A percentile compares a stretch with the other conserved stretches of the same genome.
Evolutionary conservation across 2,329 filamentous ascomycete genomes (phyloP).

Genomic region (Clarireedia sp.): DNA sequence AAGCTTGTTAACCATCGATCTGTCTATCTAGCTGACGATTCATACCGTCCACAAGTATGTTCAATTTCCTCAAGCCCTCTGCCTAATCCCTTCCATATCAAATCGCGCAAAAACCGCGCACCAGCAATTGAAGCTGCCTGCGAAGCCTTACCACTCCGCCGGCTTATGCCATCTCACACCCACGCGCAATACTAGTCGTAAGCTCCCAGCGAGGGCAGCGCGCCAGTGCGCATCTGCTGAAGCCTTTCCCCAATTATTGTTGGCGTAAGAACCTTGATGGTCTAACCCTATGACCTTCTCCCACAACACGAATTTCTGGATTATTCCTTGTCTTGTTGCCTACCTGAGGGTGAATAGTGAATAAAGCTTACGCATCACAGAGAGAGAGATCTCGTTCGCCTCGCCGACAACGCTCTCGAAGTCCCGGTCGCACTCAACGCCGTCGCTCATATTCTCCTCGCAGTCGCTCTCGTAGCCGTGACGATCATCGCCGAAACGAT

Average conservation of each 20-base stretch:
- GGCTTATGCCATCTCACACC: conserved; percentile 6
- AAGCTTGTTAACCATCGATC: conserved; percentile 7
- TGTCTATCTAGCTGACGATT: conserved; percentile 10
- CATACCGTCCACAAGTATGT: conserved; percentile 13
- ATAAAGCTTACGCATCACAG: conserved; percentile 41
- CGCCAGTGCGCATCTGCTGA: conserved; percentile 8
- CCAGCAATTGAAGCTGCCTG: neutral
- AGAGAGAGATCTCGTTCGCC: conserved; percentile 82
- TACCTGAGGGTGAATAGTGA: conserved; percentile 20
- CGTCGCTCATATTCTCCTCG: conserved; percentile 74
- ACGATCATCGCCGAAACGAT: conserved; percentile 67
- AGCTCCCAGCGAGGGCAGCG: conserved; percentile 1
- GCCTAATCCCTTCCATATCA: neutral
- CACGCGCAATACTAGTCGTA: conserved; percentile 9
- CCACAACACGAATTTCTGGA: conserved; percentile 16
- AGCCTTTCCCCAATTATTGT: conserved; percentile 7
- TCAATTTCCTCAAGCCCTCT: neutral
- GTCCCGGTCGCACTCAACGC: conserved; percentile 55
- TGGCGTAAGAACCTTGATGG: conserved; percentile 17
- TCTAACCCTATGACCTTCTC: conserved; percentile 1
- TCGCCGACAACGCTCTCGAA: conserved; percentile 54
- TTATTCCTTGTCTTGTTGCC: conserved; percentile 11
- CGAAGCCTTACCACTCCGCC: neutral
- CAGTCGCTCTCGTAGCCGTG: conserved; percentile 69
- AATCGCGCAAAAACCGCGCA: neutral